Evolutionary conservation across 176 grass and related monocot genomes (phyloP).

Genomic region (Poa pratensis): DNA sequence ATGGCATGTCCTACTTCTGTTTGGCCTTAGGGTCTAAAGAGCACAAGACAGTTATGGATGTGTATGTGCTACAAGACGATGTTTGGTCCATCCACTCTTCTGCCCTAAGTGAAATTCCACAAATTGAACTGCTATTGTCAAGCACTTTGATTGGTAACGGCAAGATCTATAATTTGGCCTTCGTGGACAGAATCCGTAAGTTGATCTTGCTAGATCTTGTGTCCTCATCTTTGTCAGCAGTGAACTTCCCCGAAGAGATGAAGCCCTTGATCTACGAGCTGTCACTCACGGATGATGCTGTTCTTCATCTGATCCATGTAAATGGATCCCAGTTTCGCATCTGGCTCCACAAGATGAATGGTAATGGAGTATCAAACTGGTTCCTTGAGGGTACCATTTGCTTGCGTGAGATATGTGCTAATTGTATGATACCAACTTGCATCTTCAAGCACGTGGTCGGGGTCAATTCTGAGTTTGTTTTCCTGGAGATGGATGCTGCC

Average conservation of each 20-base stretch:
- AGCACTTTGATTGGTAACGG: not conserved
- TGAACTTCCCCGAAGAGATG: not conserved
- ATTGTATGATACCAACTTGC: not conserved
- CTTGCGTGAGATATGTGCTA: not conserved
- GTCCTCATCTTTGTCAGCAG: conserved; percentile 12
- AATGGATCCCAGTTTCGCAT: not conserved
- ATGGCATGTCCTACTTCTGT: conserved; percentile 13
- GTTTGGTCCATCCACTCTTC: not conserved
- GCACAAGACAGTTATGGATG: not conserved
- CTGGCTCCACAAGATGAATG: not conserved
- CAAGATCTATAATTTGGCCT: conserved; percentile 22
- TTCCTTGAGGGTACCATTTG: conserved; percentile 5
- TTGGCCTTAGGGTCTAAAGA: not conserved
- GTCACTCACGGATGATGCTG: not conserved
- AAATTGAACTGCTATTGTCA: not conserved
- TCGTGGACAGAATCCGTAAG: not conserved
- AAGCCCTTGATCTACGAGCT: not conserved
- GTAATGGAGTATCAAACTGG: not conserved
- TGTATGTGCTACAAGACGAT: not conserved
- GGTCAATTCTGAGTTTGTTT: not conserved
- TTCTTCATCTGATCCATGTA: conserved; percentile 5
- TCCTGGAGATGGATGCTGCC: not conserved
- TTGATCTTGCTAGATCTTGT: conserved; percentile 21
- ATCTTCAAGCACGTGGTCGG: too few species aligned
- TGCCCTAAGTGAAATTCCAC: not conserved